These are phyloP conservation scores for Gracilaria gracilis DNA, from an alignment of 23 red algal genomes.

Conservation along the genomic window DNA sequence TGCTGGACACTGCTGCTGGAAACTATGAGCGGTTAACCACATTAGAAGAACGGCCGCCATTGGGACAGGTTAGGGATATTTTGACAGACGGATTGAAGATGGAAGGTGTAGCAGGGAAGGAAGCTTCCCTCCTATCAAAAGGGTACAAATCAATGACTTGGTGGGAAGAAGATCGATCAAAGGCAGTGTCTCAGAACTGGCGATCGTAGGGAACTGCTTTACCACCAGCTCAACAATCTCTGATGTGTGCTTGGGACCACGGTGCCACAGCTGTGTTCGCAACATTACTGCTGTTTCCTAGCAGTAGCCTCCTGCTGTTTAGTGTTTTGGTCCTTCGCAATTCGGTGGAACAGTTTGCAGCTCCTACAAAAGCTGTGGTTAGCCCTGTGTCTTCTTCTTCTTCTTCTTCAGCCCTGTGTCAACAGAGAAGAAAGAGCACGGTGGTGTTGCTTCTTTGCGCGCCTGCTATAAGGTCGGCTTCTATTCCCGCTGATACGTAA, in stretches of 20 bases:
- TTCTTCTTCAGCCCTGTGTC: no score
- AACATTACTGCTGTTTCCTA: no score
- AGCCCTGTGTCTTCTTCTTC: no score
- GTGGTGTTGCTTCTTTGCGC: no score
- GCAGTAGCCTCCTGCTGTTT: no score
- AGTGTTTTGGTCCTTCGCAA: no score
- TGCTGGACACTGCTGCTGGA: slow-evolving; percentile 74
- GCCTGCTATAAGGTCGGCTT: no score
- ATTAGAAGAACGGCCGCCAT: slow-evolving; percentile 60
- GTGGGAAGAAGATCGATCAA: slow-evolving; percentile 85
- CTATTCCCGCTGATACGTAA: no score
- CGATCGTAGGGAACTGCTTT: slow-evolving; percentile 44
- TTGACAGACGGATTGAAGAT: slow-evolving; percentile 74
- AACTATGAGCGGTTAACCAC: slow-evolving; percentile 70
- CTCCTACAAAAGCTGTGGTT: no score
- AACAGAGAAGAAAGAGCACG: no score
- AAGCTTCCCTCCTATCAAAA: slow-evolving; percentile 29
- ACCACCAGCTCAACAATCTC: neutral
- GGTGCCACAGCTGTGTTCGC: no score
- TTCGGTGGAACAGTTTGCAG: no score
- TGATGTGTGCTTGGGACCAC: neutral
- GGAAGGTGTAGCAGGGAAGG: slow-evolving; percentile 40
- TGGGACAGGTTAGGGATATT: slow-evolving; percentile 77
- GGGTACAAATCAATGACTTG: slow-evolving; percentile 81
- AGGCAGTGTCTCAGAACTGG: slow-evolving; percentile 74